These are phyloP conservation scores for Lachnellula suecica DNA, from an alignment of 2,329 filamentous ascomycete species.

Conservation along the genomic window DNA sequence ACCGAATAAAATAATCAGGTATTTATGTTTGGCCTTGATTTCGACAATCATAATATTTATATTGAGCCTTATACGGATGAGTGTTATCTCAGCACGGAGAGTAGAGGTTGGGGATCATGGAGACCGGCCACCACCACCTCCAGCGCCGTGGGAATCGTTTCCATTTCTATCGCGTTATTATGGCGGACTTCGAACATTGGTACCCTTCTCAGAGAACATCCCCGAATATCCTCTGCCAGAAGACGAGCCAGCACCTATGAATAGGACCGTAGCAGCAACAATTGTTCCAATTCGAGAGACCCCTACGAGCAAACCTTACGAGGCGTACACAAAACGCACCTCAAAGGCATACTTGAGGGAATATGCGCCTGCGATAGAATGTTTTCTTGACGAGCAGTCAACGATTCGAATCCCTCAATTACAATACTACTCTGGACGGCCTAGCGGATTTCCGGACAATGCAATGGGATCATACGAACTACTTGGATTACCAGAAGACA, in stretches of 20 bases:
- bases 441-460: slow-evolving; percentile 80
- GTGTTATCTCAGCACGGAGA: slow-evolving; percentile 65
- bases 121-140: slow-evolving; percentile 62
- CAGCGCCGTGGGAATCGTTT: slow-evolving; percentile 77
- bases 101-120: slow-evolving; percentile 56
- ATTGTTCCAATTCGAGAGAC: slow-evolving; percentile 38
- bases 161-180: slow-evolving; percentile 86
- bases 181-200: slow-evolving; percentile 76
- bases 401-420: slow-evolving; percentile 68
- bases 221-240: slow-evolving; percentile 77
- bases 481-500: slow-evolving; percentile 74
- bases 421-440: slow-evolving; percentile 74
- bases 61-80: slow-evolving; percentile 70
- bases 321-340: slow-evolving; percentile 58
- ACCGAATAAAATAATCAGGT: slow-evolving; percentile 73
- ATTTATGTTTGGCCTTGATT: slow-evolving; percentile 72
- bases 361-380: slow-evolving; percentile 60
- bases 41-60: slow-evolving; percentile 74
- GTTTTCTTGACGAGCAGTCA: slow-evolving; percentile 71
- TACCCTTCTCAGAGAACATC: slow-evolving; percentile 62
- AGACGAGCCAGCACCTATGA: slow-evolving; percentile 53
- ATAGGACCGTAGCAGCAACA: slow-evolving; percentile 32
- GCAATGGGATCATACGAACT: slow-evolving; percentile 85
- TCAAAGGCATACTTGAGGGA: slow-evolving; percentile 48
- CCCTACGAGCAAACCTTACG: slow-evolving; percentile 55